Percentiles rank a stretch among this genome's conserved stretches.
phyloP scores from a whole-genome alignment of 176 grass and related monocot genomes.

The sorghum (Sorghum bicolor) region Sorghum_bicolor_NCBIv3 NC_012870.2:60986001-60986500 shows the following conservation, averaged over 20 bases:
- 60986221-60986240: conserved; percentile 41
- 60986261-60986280: conserved; percentile 52
- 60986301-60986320: conserved; percentile 99
- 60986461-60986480: neutral
- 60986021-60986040: conserved; percentile 24
- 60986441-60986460: neutral
- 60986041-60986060: conserved; percentile 42
- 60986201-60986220: conserved; percentile 40
- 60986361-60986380: neutral
- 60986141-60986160: conserved; percentile 53
- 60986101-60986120: conserved; percentile 52
- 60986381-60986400: neutral
- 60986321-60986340: conserved; percentile 71
- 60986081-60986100: conserved; percentile 53
- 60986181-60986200: conserved; percentile 82
- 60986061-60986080: conserved; percentile 57
- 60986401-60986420: neutral
- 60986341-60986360: neutral
- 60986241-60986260: conserved; percentile 79
- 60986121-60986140: conserved; percentile 74
- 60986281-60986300: conserved; percentile 81
- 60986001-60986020: conserved; percentile 5
- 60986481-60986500: no score
- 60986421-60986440: neutral
- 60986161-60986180: conserved; percentile 81